Base-by-base conservation (phyloP, 1,284 basidiomycete genomes). In the Malassezia restricta region DNA sequence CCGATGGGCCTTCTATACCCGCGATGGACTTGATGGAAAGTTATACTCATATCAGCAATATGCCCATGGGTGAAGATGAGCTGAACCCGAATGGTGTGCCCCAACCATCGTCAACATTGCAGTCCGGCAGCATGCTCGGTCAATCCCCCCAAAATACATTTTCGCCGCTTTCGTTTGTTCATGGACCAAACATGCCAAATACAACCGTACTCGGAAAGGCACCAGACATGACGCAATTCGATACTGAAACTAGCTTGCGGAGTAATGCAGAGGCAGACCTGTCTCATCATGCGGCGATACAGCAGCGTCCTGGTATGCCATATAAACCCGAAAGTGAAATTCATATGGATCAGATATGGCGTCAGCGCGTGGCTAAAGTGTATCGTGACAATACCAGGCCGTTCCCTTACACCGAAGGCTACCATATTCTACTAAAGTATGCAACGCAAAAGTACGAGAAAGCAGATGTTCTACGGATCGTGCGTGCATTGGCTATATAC, bases 401-500 rank as follows among this genome's bases (percentile, higher is more conserved):
- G 6, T 71, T 70, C 45, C 65, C 62, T 3, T 73, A 73, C 38
- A 70, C 70, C 0, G 68, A 71, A 39, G 67, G 68, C 33, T 73
- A 73, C 51, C 70, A 73, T 39, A 70, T 73, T 43, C 54, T 73
- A 27, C 56, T 73, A 51, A 73, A 71, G 45, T 68, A 70, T 54
- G 65, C 61, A 15, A 73, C 68, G 17, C 58, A 57, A 17, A 64
- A 63, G 62, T 96, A 94, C 75, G 88, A 92, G 68, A 94, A 95
- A 77, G 85, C 86, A 68, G 90, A 95, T 65, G 89, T 92, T 52
- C 75, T 98, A 40, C 86, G 89, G 49, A 85, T 98, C 61, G 90
- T 96, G 24, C 84, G 89, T 40, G 87, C 90, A 14, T 78, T 98
- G 47, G 89, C 92, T 33, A 88, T 94, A 43, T 92, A 91, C 73